These are phyloP conservation scores for Pholiota molesta DNA, from an alignment of 768 basidiomycete species.

Conservation along the genomic window DNA sequence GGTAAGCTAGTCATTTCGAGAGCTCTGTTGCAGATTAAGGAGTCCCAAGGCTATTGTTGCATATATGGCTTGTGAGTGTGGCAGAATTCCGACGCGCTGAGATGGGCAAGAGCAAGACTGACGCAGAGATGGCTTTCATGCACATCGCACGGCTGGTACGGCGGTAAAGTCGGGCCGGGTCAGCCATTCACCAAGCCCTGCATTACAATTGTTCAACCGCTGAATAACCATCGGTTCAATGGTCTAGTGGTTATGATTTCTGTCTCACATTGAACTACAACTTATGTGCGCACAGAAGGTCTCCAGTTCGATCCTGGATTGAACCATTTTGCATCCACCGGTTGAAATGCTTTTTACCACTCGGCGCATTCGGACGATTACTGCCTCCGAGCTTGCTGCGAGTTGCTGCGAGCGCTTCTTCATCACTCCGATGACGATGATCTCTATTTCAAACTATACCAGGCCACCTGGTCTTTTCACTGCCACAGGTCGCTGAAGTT, in stretches of 20 bases:
- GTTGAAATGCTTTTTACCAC: neutral
- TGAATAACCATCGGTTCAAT: slow-evolving; percentile 10
- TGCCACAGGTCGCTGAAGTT: neutral
- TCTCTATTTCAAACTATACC: neutral
- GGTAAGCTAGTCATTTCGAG: slow-evolving; percentile 18
- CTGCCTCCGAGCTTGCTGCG: no score
- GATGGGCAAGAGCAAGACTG: no score
- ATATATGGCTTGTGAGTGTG: neutral
- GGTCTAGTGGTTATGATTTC: slow-evolving; percentile 14
- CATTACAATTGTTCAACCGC: no score
- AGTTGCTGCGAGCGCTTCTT: neutral
- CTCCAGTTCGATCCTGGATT: slow-evolving; percentile 11
- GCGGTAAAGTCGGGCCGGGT: neutral
- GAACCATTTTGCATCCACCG: slow-evolving; percentile 3
- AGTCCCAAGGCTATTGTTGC: neutral
- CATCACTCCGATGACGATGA: neutral
- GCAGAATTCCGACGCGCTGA: no score
- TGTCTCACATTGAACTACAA: no score
- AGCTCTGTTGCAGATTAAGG: neutral
- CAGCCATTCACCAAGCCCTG: no score
- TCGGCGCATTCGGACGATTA: neutral
- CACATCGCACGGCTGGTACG: no score
- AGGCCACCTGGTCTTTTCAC: neutral
- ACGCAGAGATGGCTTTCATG: no score
- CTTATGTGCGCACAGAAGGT: slow-evolving; percentile 11